These are phyloP conservation scores for Boletus insuetus DNA, from an alignment of 768 basidiomycete species.

Conservation along the genomic window DNA sequence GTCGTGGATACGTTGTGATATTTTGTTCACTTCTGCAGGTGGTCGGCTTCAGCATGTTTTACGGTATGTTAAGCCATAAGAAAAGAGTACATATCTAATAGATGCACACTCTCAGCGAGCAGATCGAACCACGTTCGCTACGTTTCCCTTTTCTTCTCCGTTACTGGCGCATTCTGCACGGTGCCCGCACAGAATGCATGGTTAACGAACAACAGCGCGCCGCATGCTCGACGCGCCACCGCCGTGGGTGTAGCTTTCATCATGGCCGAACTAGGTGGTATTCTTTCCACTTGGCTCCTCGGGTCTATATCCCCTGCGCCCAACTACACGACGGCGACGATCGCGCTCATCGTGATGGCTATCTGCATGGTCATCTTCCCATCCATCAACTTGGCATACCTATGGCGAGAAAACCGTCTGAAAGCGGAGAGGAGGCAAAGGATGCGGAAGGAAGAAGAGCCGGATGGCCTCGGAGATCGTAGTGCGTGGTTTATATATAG, in stretches of 20 bases:
- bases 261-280: conserved; percentile 55
- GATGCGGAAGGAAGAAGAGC: conserved; percentile 37
- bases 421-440: conserved; percentile 39
- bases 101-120: conserved; percentile 4
- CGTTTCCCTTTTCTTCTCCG: conserved; percentile 52
- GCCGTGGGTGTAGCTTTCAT: conserved; percentile 55
- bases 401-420: conserved; percentile 43
- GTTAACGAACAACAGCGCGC: conserved; percentile 60
- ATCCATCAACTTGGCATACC: conserved; percentile 39
- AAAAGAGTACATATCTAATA: background rate
- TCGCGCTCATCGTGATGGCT: conserved; percentile 7
- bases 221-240: conserved; percentile 56
- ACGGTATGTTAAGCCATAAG: background rate
- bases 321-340: conserved; percentile 47
- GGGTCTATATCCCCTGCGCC: conserved; percentile 50
- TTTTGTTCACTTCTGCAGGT: conserved; percentile 43
- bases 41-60: conserved; percentile 19
- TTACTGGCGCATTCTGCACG: conserved; percentile 48
- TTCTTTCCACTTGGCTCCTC: conserved; percentile 60
- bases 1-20: conserved; percentile 47
- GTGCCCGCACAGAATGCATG: conserved; percentile 57
- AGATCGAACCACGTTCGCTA: conserved; percentile 45
- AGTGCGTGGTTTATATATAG: conserved; percentile 58
- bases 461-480: conserved; percentile 44
- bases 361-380: conserved; percentile 36